A percentile compares a stretch with the other conserved stretches of the same genome.
Evolutionary conservation across 1,284 basidiomycete genomes (phyloP).

Genomic region (Rugosomyces carneus): DNA sequence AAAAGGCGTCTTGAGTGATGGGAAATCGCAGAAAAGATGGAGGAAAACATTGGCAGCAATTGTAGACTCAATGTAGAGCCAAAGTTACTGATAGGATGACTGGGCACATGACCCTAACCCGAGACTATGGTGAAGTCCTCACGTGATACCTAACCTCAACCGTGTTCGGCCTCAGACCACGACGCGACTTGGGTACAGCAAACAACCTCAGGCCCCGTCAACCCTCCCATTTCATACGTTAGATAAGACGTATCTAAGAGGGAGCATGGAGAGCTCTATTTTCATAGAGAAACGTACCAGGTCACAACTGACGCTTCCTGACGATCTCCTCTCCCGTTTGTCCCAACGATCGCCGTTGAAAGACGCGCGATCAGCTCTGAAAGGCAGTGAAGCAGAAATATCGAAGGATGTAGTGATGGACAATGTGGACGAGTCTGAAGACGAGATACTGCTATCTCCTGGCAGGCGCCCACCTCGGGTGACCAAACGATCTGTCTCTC

Average conservation of each 20-base stretch:
- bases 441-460: constrained; percentile 36
- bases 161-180: neutral
- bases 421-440: constrained; percentile 26
- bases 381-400: constrained; percentile 3
- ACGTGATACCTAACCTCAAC: constrained; percentile 28
- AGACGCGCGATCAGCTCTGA: constrained; percentile 35
- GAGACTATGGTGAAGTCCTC: constrained; percentile 7
- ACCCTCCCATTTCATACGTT: neutral
- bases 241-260: neutral
- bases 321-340: constrained; percentile 34
- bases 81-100: neutral
- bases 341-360: constrained; percentile 46
- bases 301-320: constrained; percentile 42
- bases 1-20: constrained; percentile 4
- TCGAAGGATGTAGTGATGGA: neutral
- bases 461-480: constrained; percentile 20
- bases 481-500: constrained; percentile 38
- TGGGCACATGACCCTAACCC: constrained; percentile 6
- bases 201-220: constrained; percentile 9
- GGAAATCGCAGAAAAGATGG: neutral
- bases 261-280: constrained; percentile 23
- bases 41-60: constrained; percentile 11
- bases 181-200: constrained; percentile 15
- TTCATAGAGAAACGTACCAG: constrained; percentile 39
- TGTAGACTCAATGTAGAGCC: neutral